Base-by-base conservation (phyloP, 2,329 filamentous ascomycete species). In the Graphiopsis chlorocephala region DNA sequence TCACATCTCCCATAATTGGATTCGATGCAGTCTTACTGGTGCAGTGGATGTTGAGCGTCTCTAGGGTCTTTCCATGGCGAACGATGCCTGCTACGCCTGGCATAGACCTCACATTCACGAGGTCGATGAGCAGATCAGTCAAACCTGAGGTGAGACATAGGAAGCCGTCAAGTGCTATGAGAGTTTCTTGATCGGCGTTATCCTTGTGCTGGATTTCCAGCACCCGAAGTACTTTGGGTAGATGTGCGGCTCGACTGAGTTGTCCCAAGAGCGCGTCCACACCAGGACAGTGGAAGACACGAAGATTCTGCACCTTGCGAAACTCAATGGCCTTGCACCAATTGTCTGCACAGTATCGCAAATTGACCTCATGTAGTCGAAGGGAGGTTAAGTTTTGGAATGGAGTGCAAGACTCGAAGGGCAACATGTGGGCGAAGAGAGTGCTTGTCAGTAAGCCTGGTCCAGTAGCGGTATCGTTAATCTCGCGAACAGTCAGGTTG, bases 251-350 rank as follows among this genome's bases (percentile, higher is more conserved):
- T 68, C 80, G 82, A 72, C 79, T 78, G 26, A 83, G 71, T 68
- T 82, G 78, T 3, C 80, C 80, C 20, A 83, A 76, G 5, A 83
- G 69, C 1, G 80, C 75, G 64, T 83, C 81, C 4, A 78, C 80
- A 3, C 81, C 81, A 3, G 78, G 66, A 64, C 81, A 83, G 47
- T 75, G 74, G 64, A 79, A 80, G 7, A 83, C 67, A 2, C 78
- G 74, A 17, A 83, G 74, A 50, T 74, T 74, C 65, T 79, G 77
- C 42, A 83, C 70, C 4, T 76, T 72, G 20, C 74, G 74, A 64
- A 83, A 83, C 65, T 82, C 75, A 66, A 83, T 76, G 61, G 82
- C 63, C 62, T 78, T 79, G 72, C 80, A 82, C 70, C 81, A 83
- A 3, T 80, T 81, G 12, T 81, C 78, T 5, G 79, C 77, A n/a